Percentiles rank a stretch among this genome's conserved stretches.
phyloP scores from a whole-genome alignment of 2,329 filamentous ascomycete species.

The Bipolaris cookei region DNA sequence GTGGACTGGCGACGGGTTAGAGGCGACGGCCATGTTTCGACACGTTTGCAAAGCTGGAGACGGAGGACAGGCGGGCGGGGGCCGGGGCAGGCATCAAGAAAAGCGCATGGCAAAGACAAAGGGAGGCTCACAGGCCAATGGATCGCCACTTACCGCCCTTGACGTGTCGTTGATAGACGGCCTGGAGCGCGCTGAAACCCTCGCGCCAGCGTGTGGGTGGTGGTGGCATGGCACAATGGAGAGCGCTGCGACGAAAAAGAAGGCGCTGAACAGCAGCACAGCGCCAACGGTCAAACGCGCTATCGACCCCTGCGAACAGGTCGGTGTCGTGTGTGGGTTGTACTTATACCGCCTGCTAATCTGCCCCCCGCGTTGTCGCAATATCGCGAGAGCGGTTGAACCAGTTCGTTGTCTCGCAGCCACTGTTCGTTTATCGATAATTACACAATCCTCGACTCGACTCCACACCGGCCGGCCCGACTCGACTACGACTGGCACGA shows the following conservation, averaged over 20 bases:
- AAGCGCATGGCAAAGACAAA: constrained; percentile 14
- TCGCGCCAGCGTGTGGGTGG: constrained; percentile 43
- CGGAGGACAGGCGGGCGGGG: constrained; percentile 17
- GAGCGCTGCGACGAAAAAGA: constrained; percentile 16
- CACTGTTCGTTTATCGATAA: constrained; percentile 8
- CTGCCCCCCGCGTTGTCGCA: constrained; percentile 4
- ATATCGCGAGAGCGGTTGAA: not conserved
- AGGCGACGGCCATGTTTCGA: constrained; percentile 28
- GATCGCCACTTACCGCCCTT: constrained; percentile 48
- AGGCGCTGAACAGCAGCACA: constrained; percentile 16
- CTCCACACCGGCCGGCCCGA: not conserved
- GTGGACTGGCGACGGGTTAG: constrained; percentile 45
- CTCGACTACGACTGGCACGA: no score
- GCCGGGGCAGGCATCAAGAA: constrained; percentile 31
- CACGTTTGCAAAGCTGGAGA: constrained; percentile 8
- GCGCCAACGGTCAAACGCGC: constrained; percentile 13
- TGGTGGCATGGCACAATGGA: constrained; percentile 34
- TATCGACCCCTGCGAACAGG: not conserved
- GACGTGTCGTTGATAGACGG: constrained; percentile 41
- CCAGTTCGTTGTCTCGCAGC: not conserved
- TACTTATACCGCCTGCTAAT: constrained; percentile 15
- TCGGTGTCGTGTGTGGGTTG: not conserved
- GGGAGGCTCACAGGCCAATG: constrained; percentile 41
- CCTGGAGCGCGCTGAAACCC: constrained; percentile 39
- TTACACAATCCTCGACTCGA: not conserved